Conservation (phyloP, 768 basidiomycete species). For the Gymnopilus dilepis region DNA sequence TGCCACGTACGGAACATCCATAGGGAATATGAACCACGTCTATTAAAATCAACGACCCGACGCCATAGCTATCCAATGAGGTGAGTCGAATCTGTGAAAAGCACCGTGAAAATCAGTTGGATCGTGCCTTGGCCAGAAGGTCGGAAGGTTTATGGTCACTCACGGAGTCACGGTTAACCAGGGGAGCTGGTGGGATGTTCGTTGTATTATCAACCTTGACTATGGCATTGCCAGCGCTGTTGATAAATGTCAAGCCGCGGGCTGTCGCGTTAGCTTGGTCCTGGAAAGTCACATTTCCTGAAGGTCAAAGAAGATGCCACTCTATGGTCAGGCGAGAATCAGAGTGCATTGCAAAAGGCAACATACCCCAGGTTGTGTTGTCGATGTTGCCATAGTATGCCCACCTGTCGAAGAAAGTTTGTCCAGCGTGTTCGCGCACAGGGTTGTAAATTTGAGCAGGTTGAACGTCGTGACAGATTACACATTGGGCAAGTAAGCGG, state of each 20-base stretch:
- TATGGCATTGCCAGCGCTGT: slow-evolving; percentile 65
- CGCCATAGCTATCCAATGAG: slow-evolving; percentile 44
- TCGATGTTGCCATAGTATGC: slow-evolving; percentile 55
- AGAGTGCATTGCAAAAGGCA: not conserved
- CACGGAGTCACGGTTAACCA: slow-evolving; percentile 54
- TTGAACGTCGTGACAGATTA: slow-evolving; percentile 7
- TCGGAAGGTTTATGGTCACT: slow-evolving; percentile 22
- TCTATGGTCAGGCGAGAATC: not conserved
- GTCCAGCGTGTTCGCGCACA: slow-evolving; percentile 50
- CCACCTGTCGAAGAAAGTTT: slow-evolving; percentile 60
- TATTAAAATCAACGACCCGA: slow-evolving; percentile 50
- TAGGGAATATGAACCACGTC: slow-evolving; percentile 54
- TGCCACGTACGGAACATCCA: slow-evolving; percentile 53
- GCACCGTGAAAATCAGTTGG: not conserved
- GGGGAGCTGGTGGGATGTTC: slow-evolving; percentile 40
- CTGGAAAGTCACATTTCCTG: slow-evolving; percentile 71
- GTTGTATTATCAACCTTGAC: slow-evolving; percentile 77
- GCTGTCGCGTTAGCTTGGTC: slow-evolving; percentile 49
- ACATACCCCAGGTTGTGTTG: slow-evolving; percentile 50
- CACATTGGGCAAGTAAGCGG: not conserved
- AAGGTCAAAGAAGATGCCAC: not conserved
- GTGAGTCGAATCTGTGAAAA: slow-evolving; percentile 48
- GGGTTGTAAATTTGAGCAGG: slow-evolving; percentile 41
- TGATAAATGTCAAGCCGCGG: slow-evolving; percentile 62
- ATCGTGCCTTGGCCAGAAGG: not conserved